Evolutionary conservation across 23 red algal species (phyloP), one percentile per base, ranked within the genome.

Genomic region (Gracilaria domingensis): DNA sequence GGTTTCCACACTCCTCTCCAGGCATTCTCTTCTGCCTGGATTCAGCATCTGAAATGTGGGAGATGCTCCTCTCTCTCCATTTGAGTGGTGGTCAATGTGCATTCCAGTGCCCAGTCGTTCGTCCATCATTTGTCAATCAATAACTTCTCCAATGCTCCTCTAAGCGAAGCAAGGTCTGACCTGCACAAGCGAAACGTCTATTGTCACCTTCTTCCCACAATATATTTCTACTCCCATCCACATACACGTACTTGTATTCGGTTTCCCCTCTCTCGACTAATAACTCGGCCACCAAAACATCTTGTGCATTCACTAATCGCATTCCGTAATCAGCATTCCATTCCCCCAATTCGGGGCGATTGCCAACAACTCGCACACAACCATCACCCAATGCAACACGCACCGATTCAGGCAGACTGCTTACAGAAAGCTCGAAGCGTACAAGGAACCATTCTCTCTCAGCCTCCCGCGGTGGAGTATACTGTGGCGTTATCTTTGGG

Each of bases 181-280:
- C 60, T 32, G 24, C 26, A 4, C 6, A 26, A 0, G 69, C 9
- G 8, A 75, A 18, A 47, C 35, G n/a, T 17, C 69, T 18, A 44
- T 75, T 75, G 0, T 44, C 36, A 2, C 69, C 69, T 4, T 18
- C 36, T 45, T 75, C 69, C 69, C 69, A 75, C 36, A 18, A 7
- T 3, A 75, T 25, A 44, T n/a, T 25, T 21, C 69, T 36, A 4
- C 14, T 32, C 8, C 1, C 69, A 47, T 25, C 29, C 12, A 75
- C 34, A 47, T 12, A 75, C 69, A 75, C 69, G 69, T 75, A 75
- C 36, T 75, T 75, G 69, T 75, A 75, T 14, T 75, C 35, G 4
- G 35, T 47, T 20, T 75, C 37, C 11, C 7, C 35, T n/a, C 17
- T 45, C 35, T 8, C 16, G 3, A 44, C 17, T 1, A 75, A 47